Evolutionary conservation across 176 grass and related monocot genomes (phyloP), one percentile per base, ranked within the genome.

Genomic region (Phoenix roebelenii): DNA sequence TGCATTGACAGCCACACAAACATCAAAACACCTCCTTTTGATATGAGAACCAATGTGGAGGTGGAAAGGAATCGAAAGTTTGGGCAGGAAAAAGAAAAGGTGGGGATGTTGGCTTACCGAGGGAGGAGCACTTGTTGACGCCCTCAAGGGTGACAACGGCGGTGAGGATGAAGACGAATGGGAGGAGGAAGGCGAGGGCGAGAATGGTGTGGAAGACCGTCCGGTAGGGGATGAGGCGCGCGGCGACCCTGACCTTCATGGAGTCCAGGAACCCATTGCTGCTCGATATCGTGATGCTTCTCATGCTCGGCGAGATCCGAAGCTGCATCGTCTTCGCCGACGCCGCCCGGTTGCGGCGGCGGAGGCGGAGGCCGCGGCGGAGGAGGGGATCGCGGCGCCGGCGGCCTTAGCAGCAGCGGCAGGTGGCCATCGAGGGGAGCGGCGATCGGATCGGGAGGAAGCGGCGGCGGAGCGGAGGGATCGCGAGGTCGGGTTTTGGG

Each of bases 231-330:
- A 64, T 10, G 80, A 64, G 29, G 70, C 79, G 48, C 74, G 75
- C 56, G 74, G 76, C 89, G 71, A 95, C 89, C 59, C 89, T 81
- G 71, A 95, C 84, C 84, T 95, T 95, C 89, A 95, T 95, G 71
- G 85, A 95, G 57, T 88, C 89, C 48, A 85, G 81, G 77, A 85
- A 25, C 76, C 89, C 89, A 95, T 95, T 95, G 89, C 84, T 86
- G 78, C 84, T 86, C 61, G 89, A 88, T 83, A 95, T 95, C 75
- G 89, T 95, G 85, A 95, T 88, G 84, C 89, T 88, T 81, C 89
- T 85, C 89, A 95, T 95, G 89, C 89, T 95, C 77, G 89, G 89
- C 72, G 89, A 95, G 89, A 95, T 95, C 89, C 89, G 72, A 84
- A 95, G 89, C 84, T 88, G 89, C 89, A 95, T 95, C 84, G 80